phyloP scores from a whole-genome alignment of 345 rosid genomes.

The Murraya paniculata region DNA sequence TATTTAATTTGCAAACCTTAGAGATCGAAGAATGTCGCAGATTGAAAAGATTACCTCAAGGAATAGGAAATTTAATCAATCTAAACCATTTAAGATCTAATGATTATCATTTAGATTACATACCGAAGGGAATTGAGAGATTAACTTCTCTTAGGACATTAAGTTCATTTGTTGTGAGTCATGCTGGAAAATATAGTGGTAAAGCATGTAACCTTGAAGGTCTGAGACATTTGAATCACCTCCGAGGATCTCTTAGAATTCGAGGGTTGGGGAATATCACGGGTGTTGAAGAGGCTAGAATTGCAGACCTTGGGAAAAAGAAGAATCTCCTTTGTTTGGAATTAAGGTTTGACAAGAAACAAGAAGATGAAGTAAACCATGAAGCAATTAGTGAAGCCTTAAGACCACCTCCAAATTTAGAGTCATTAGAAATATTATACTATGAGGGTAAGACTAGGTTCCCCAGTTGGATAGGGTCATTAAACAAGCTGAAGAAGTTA shows the following conservation, averaged over 20 bases:
- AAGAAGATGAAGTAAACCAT: not conserved
- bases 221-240: not conserved
- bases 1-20: constrained; percentile 13
- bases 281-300: not conserved
- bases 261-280: too few relatives aligned
- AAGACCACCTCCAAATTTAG: not conserved
- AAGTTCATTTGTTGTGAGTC: not conserved
- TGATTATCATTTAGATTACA: not conserved
- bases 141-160: constrained; percentile 2
- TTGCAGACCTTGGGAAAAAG: not conserved
- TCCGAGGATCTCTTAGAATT: not conserved
- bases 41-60: not conserved
- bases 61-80: constrained; percentile 1
- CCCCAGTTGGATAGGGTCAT: not conserved
- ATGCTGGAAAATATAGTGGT: not conserved
- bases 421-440: not conserved
- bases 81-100: not conserved
- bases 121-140: constrained; percentile 14
- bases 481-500: not conserved
- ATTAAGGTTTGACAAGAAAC: not conserved
- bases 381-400: not conserved
- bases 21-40: fast-evolving
- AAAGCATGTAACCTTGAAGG: not conserved
- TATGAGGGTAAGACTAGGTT: not conserved
- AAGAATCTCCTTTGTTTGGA: not conserved